Evolutionary conservation across 2,329 filamentous ascomycete species (phyloP), one percentile per base, ranked within the genome.

Genomic region (Xylaria digitata): DNA sequence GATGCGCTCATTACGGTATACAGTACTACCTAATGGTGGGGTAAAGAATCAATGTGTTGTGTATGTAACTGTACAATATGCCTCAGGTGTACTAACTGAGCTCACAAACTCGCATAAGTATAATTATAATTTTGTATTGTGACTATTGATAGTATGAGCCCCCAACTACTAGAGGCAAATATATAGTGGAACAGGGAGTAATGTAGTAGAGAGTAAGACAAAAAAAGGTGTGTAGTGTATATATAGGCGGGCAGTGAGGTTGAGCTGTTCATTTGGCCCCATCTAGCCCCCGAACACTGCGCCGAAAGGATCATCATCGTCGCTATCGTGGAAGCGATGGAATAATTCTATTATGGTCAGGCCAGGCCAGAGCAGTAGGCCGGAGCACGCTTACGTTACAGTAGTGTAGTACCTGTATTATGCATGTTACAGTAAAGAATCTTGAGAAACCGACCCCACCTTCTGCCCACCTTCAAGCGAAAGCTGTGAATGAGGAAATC

Each of bases 401-500:
- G 34, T 37, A 37, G 6, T 34, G 11, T 9, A n/a, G n/a, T n/a
- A n/a, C n/a, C n/a, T n/a, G n/a, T n/a, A n/a, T n/a, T n/a, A n/a
- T n/a, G n/a, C n/a, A n/a, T n/a, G n/a, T n/a, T n/a, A n/a, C n/a
- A n/a, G 32, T 11, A 48, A 46, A 40, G 46, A 61, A 53, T 32
- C 46, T 37, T 23, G 34, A 53, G 43, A 65, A 66, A 43, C 30
- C 57, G 37, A 58, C 17, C 59, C 58, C 53, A 63, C 7, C 5
- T 37, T 46, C 32, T 34, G 9, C 32, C 59, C 40, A n/a, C 43
- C 52, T 19, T 46, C 32, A 46, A 50, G 30, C 56, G 49, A n/a
- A 50, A 56, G 46, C 42, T 55, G 58, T 49, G 48, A 65, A 65
- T 55, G 45, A 61, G 56, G 65, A 49, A 67, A 67, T 59, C 34